phyloP scores from a whole-genome alignment of 2,329 filamentous ascomycete genomes.

The Sporothrix schenckii region DNA sequence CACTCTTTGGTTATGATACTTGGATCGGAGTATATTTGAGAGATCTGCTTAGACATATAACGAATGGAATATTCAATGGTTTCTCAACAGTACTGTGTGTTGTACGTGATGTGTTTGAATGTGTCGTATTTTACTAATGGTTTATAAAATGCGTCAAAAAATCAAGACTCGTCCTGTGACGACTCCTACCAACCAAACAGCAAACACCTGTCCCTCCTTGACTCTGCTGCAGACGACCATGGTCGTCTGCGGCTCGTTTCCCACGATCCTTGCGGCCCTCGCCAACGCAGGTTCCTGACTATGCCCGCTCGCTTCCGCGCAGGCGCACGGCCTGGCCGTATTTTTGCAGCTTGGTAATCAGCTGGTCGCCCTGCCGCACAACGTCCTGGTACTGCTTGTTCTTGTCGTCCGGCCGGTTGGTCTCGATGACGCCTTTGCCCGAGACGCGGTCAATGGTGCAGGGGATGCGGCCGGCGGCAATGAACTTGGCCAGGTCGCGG shows the following conservation, averaged over 20 bases:
- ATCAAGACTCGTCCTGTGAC: not conserved
- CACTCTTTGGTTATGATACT: slow-evolving; percentile 16
- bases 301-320: slow-evolving; percentile 91
- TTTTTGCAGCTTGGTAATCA: slow-evolving; percentile 99
- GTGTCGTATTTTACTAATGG: not conserved
- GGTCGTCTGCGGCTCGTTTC: not conserved
- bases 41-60: slow-evolving; percentile 9
- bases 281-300: slow-evolving; percentile 34
- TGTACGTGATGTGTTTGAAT: not conserved
- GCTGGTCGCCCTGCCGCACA: slow-evolving; percentile 93
- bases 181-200: not conserved
- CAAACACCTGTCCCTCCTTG: not conserved
- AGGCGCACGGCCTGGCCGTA: slow-evolving; percentile 95
- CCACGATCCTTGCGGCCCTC: not conserved
- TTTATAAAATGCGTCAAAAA: slow-evolving; percentile 7
- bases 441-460: slow-evolving; percentile 98
- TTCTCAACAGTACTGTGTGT: not conserved
- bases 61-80: not conserved
- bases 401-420: slow-evolving; percentile 96
- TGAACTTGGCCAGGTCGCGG: slow-evolving; percentile 94
- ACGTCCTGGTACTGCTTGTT: slow-evolving; percentile 99
- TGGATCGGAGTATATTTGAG: not conserved
- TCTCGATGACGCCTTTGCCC: slow-evolving; percentile 96
- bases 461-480: slow-evolving; percentile 88
- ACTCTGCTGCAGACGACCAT: slow-evolving; percentile 13